Conservation (phyloP, 2,329 filamentous ascomycete species). For the Bipolaris cookei region DNA sequence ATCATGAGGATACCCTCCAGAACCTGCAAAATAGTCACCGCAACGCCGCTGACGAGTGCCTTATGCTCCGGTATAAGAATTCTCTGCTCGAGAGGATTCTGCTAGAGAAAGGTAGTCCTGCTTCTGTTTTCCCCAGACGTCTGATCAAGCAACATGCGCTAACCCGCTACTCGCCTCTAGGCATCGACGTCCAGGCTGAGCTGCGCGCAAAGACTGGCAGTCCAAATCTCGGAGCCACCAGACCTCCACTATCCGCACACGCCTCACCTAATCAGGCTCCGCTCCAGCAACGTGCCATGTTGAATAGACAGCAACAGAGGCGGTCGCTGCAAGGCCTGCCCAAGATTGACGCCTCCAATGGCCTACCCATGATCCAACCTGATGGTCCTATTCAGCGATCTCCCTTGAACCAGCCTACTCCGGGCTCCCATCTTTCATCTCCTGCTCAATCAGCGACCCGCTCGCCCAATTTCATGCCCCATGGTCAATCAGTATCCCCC, state of each 20-base stretch:
- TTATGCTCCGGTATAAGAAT: slow-evolving; percentile 99
- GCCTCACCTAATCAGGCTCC: slow-evolving; percentile 62
- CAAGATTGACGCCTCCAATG: slow-evolving; percentile 65
- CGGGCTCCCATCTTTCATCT: slow-evolving; percentile 78
- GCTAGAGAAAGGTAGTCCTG: slow-evolving; percentile 81
- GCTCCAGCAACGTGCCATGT: slow-evolving; percentile 78
- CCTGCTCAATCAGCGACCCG: slow-evolving; percentile 63
- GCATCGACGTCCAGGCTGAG: slow-evolving; percentile 96
- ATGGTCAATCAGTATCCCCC: slow-evolving; percentile 66
- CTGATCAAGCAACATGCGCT: slow-evolving; percentile 19
- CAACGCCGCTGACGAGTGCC: slow-evolving; percentile 90
- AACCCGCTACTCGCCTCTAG: slow-evolving; percentile 55
- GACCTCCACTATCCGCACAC: slow-evolving; percentile 61
- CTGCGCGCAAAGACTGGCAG: slow-evolving; percentile 90
- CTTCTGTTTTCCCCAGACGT: slow-evolving; percentile 4
- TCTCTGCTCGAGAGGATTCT: slow-evolving; percentile 93
- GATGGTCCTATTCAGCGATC: slow-evolving; percentile 60
- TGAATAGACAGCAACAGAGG: slow-evolving; percentile 78
- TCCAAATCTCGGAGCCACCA: slow-evolving; percentile 74
- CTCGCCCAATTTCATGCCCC: slow-evolving; percentile 66
- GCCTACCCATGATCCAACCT: slow-evolving; percentile 50
- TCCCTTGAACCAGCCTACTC: slow-evolving; percentile 79
- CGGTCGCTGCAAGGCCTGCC: slow-evolving; percentile 77
- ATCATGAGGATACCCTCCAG: slow-evolving; percentile 92
- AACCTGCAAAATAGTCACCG: slow-evolving; percentile 93